Conservation (phyloP, 2,329 filamentous ascomycete genomes). For the Fusarium chlamydosporum region DNA sequence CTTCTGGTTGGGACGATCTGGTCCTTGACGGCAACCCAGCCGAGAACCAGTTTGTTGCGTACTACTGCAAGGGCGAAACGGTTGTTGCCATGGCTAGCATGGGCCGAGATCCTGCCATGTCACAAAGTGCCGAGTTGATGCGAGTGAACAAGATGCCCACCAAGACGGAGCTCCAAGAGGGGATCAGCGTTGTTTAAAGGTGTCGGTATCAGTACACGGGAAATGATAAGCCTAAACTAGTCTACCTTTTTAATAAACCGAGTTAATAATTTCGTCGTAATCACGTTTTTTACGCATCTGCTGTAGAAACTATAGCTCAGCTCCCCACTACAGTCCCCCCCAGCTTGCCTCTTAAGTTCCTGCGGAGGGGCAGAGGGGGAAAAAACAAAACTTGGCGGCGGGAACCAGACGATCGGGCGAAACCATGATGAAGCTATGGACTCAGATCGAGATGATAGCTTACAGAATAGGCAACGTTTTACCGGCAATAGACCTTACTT, state of each 20-base stretch:
- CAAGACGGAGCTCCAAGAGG: conserved; percentile 81
- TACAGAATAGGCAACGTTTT: conserved; percentile 32
- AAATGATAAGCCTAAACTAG: conserved; percentile 1
- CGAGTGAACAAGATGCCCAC: conserved; percentile 82
- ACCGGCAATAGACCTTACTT: conserved; percentile 15
- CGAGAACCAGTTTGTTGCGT: conserved; percentile 87
- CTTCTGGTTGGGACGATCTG: conserved; percentile 85
- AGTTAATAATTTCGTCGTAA: not conserved
- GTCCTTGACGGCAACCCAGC: conserved; percentile 82
- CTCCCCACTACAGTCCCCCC: too few relatives aligned
- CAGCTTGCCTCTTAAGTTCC: not conserved
- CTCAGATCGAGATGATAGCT: conserved; percentile 33
- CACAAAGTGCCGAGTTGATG: conserved; percentile 88
- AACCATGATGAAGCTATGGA: conserved; percentile 21
- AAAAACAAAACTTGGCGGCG: conserved; percentile 34
- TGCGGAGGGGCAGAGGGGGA: not conserved
- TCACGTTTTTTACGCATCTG: too few relatives aligned
- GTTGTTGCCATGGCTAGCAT: conserved; percentile 93
- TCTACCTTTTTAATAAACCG: not conserved
- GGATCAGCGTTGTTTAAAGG: conserved; percentile 64
- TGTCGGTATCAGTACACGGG: not conserved
- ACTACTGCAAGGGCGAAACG: conserved; percentile 87
- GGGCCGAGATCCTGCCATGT: conserved; percentile 89
- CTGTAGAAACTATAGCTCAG: not conserved
- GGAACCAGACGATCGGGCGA: conserved; percentile 11